Percentiles rank a stretch among this genome's conserved stretches.
phyloP scores from a whole-genome alignment of 495 filamentous ascomycete species.

The Penicillium fimorum region DNA sequence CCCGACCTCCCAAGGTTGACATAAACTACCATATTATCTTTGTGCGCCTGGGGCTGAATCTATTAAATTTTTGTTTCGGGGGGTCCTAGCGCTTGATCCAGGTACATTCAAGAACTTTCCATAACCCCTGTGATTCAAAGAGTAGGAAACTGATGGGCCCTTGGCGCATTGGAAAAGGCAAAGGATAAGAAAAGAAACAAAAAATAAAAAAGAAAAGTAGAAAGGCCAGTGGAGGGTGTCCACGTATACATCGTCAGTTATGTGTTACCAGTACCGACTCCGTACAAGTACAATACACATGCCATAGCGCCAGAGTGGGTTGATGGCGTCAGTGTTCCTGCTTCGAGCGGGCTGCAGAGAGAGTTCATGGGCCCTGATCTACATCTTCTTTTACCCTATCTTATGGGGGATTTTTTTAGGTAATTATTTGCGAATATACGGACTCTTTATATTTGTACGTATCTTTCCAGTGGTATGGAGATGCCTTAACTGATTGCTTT shows the following conservation, averaged over 20 bases:
- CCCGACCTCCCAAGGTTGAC: slow-evolving; percentile 7
- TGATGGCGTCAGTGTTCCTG: slow-evolving; percentile 32
- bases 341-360: slow-evolving; percentile 30
- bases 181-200: not conserved
- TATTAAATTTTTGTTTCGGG: slow-evolving; percentile 8
- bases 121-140: slow-evolving; percentile 18
- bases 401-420: too few relatives aligned
- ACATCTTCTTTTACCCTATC: not conserved
- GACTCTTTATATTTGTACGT: too few relatives aligned
- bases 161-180: not conserved
- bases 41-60: slow-evolving; percentile 5
- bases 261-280: not conserved
- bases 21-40: too few relatives aligned
- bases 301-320: slow-evolving; percentile 24
- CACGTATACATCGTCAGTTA: slow-evolving; percentile 1
- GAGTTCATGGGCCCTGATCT: slow-evolving; percentile 30
- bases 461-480: too few relatives aligned
- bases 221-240: slow-evolving; percentile 2
- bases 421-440: too few relatives aligned
- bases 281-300: slow-evolving; percentile 12
- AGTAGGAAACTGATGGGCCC: not conserved
- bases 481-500: too few relatives aligned
- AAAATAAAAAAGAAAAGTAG: not conserved
- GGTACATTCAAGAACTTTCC: slow-evolving; percentile 20
- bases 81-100: slow-evolving; percentile 13